Base-by-base conservation (phyloP, 805 yeast genomes). In the Starmerella floris region DNA sequence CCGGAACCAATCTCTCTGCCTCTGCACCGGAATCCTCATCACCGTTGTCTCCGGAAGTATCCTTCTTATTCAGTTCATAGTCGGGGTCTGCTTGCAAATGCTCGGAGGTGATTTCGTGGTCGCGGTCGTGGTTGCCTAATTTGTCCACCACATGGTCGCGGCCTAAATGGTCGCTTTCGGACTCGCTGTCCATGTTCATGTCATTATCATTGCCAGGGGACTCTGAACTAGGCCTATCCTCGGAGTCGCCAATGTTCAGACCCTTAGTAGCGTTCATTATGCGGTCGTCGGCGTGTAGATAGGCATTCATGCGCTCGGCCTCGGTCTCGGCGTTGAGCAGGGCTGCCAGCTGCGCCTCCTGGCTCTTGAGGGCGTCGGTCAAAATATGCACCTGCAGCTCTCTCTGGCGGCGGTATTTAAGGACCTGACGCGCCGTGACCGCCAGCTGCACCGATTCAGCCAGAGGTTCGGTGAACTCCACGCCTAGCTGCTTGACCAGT, bases 401-500 rank as follows among this genome's bases (percentile, higher is more conserved):
- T 50, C 77, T 76, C 50, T 72, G 63, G 41, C 70, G 68, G 42
- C 82, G 73, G 56, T 74, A 83, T 49, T 72, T 73, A 21, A 75
- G 60, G 2, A 83, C 77, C 16, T 68, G 65, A 34, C 76, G 67
- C 13, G 77, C 70, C 2, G 76, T 75, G 3, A 65, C 59, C 0
- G 80, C 73, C 56, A 72, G 71, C 53, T 78, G 83, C 2, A 76
- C 83, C n/a, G 76, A 72, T 55, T 79, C 84, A 1, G 77, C 77
- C 37, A 78, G 60, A 3, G 83, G 83, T 55, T 78, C 84, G 6
- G 74, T 68, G 52, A 77, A 77, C 42, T 74, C 73, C 1, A 74
- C 68, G 40, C 73, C 74, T 39, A 79, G 59, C 30, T 71, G 70
- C 11, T 66, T 60, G 4, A 75, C 70, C 10, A 79, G 64, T 1